Evolutionary conservation across 2,329 filamentous ascomycete genomes (phyloP).

Genomic region (Penicillium italicum): DNA sequence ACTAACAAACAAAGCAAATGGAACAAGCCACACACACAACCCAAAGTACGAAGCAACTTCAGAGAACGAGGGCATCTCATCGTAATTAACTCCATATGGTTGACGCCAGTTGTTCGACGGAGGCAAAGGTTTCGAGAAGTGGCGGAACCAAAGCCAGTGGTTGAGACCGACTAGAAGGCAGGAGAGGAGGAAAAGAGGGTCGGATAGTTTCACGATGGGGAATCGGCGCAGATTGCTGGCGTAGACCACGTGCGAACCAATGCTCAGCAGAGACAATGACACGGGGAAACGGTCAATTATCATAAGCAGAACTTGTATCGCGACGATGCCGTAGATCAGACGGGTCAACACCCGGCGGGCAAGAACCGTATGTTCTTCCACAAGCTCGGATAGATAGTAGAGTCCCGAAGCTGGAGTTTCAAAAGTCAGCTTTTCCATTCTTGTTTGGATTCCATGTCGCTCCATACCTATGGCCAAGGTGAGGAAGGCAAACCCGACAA

Average conservation of each 20-base stretch:
- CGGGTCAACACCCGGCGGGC: constrained; percentile 81
- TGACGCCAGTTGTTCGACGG: constrained; percentile 37
- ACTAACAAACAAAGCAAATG: constrained; percentile 91
- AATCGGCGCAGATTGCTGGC: constrained; percentile 77
- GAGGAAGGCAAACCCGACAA: constrained; percentile 87
- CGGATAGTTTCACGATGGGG: constrained; percentile 76
- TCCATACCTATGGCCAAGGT: constrained; percentile 81
- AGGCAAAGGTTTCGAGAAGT: constrained; percentile 70
- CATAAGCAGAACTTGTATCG: constrained; percentile 68
- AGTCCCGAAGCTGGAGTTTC: constrained; percentile 75
- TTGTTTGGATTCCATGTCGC: neutral
- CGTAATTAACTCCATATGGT: constrained; percentile 43
- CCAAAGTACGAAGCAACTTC: constrained; percentile 97
- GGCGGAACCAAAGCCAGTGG: constrained; percentile 92
- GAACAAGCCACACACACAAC: constrained; percentile 92
- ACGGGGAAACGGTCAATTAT: constrained; percentile 84
- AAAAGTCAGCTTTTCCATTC: constrained; percentile 11
- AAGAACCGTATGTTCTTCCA: constrained; percentile 94
- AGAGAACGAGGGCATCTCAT: constrained; percentile 71
- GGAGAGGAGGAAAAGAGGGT: constrained; percentile 80
- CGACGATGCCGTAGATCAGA: constrained; percentile 80
- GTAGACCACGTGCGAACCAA: constrained; percentile 80
- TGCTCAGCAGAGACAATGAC: constrained; percentile 67
- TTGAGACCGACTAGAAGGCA: constrained; percentile 83
- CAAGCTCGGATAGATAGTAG: constrained; percentile 96